Evolutionary conservation across 805 yeast species (phyloP), one percentile per base, ranked within the genome.

Genomic region (Hanseniaspora vineae): DNA sequence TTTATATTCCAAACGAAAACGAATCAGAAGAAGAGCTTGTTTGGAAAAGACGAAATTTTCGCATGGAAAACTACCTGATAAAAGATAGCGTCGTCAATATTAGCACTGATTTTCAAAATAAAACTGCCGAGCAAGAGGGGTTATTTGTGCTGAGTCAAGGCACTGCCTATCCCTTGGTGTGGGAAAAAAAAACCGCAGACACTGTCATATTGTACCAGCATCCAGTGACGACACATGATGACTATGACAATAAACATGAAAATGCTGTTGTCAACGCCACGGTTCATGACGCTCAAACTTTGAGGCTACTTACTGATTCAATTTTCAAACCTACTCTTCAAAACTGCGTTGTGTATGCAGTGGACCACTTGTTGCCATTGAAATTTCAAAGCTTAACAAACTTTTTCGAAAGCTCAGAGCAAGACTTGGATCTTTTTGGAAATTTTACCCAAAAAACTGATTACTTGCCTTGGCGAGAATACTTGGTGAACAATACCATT

Each of bases 311-410:
- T 47, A 65, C 13, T 1, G 82, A 78, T 20, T 62, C 70, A 0
- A 81, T 83, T 56, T 59, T 77, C 23, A 64, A 60, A 46, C 86
- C 92, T 1, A 70, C 71, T 46, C 75, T 77, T 42, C 84, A 80
- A 55, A 70, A 77, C 54, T 76, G 89, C 0, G 75, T 74, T 31
- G 76, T 86, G 12, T 86, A 83, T 33, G 46, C 42, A 31, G 35
- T 48, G 13, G 45, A 35, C 2, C 15, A 17, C 6, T 20, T 46
- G 12, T 19, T 44, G 13, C 48, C 47, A 8, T 39, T 46, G n/a
- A 47, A 33, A 10, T 18, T 20, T 6, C 20, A 33, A 8, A 17
- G 39, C 12, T 40, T 47, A 5, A 15, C 29, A 11, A 15, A 44
- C 13, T 14, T 33, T 14, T 39, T 40, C 13, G 40, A 51, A 2